Conservation (phyloP, 1,284 basidiomycete species). For the Abortiporus biennis region DNA sequence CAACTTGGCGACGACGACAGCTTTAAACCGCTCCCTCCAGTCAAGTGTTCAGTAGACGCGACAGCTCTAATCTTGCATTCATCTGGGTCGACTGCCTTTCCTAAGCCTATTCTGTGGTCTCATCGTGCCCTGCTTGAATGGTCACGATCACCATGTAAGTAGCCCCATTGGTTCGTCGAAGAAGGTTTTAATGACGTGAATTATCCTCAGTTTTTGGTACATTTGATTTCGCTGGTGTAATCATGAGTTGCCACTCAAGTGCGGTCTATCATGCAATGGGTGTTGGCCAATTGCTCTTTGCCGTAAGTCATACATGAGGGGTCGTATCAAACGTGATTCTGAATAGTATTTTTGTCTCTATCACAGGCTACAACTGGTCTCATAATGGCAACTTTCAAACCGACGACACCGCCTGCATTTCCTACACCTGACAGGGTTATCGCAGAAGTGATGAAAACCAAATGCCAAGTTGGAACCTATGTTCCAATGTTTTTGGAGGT, state of each 20-base stretch:
- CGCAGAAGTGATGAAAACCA: conserved; percentile 1
- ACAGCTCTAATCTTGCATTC: conserved; percentile 16
- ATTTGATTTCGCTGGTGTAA: conserved; percentile 10
- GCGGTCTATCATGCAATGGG: conserved; percentile 12
- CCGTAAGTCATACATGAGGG: conserved; percentile 2
- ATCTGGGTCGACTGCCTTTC: conserved; percentile 18
- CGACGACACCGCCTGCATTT: conserved; percentile 2
- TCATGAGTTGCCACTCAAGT: conserved; percentile 14
- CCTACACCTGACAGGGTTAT: conserved; percentile 8
- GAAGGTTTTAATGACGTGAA: conserved; percentile 4
- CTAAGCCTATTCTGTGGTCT: conserved; percentile 17
- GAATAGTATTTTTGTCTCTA: neutral
- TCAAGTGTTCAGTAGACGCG: neutral
- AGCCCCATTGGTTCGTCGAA: neutral
- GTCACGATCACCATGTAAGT: neutral
- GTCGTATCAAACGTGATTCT: neutral
- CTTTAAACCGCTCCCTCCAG: conserved; percentile 10
- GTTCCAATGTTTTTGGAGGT: conserved; percentile 11
- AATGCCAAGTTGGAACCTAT: conserved; percentile 4
- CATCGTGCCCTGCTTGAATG: conserved; percentile 10
- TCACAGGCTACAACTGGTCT: conserved; percentile 8
- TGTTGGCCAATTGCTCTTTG: neutral
- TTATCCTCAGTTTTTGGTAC: conserved; percentile 11
- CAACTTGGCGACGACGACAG: neutral
- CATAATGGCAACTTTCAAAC: conserved; percentile 8